Conservation (phyloP, 2,329 filamentous ascomycete species). For the Cladosporium phlei region DNA sequence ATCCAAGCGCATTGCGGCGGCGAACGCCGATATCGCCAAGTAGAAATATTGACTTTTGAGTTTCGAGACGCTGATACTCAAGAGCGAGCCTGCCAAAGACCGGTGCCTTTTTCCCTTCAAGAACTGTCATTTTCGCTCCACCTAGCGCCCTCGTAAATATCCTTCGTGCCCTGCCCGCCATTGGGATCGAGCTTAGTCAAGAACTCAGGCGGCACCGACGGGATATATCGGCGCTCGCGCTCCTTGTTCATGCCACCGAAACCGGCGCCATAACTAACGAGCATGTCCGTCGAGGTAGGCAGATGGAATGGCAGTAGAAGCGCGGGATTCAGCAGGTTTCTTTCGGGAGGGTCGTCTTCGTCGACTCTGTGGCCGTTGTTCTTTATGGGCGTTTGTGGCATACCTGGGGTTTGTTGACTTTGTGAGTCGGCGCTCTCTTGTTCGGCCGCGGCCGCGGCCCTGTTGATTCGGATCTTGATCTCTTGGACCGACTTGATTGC, state of each 20-base stretch:
- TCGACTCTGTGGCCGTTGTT: conserved; percentile 36
- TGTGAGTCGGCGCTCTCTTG: conserved; percentile 7
- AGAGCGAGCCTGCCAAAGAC: neutral
- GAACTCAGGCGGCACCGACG: conserved; percentile 90
- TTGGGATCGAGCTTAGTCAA: conserved; percentile 73
- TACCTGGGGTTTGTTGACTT: neutral
- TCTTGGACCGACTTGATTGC: conserved; percentile 80
- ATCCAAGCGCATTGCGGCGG: no score
- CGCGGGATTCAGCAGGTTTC: conserved; percentile 79
- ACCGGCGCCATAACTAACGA: conserved; percentile 88
- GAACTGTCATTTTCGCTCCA: conserved; percentile 27
- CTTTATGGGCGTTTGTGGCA: conserved; percentile 13
- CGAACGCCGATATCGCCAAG: conserved; percentile 11
- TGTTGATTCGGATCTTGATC: conserved; percentile 57
- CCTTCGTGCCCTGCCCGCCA: conserved; percentile 15
- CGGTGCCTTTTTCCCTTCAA: conserved; percentile 9
- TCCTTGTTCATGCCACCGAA: conserved; percentile 91
- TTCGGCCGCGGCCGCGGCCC: conserved; percentile 1
- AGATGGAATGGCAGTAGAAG: conserved; percentile 93
- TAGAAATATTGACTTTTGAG: no score
- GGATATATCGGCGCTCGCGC: conserved; percentile 89
- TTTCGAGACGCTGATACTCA: neutral
- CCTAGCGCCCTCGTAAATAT: conserved; percentile 31
- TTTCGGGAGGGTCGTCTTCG: conserved; percentile 65
- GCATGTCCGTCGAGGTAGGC: conserved; percentile 94